Base-by-base conservation (phyloP, 306 rosid species). In the Dryas octopetala region DNA sequence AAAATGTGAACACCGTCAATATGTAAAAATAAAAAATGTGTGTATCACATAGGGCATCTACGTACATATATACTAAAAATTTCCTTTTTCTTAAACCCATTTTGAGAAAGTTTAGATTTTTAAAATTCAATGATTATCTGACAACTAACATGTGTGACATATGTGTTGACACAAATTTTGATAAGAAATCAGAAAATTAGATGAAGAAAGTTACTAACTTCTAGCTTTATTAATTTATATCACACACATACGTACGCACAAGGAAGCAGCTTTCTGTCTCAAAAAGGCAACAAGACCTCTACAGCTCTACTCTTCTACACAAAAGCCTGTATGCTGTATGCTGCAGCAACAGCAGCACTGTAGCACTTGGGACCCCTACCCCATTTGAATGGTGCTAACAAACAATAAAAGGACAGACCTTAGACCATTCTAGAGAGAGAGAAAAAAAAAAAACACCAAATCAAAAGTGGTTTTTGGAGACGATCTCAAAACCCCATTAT, bases 361-460 rank as follows among this genome's bases (percentile, higher is more conserved):
- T 59, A 26, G 43, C 44, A 2, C 63, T 70, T 79, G 51, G 86
- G 82, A 49, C 75, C 71, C 32, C 60, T 4, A 16, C n/a, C 28
- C 53, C 53, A 32, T 32, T 62, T 68, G 49, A 40, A 51, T 54
- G 71, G 61, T 52, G 79, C 76, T 57, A 81, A 55, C 83, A 75
- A 82, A 78, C 83, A 79, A 48, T 62, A 68, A 82, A 45, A 13
- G 57, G 88, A 84, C 91, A 86, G 85, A 74, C 4, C 51, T 57
- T 51, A 17, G 74, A 73, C 57, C 72, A 78, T 75, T 64, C 66
- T 73, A 58, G 28, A 50, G 50, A 71, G 28, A 80, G 51, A 32
- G 51, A 14, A 46, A 14, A 45, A 17, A 6, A 60, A 5, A n/a
- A 4, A 7, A 15, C 17, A 23, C 16, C 13, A 10, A 46, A 23